Evolutionary conservation across 805 yeast genomes (phyloP).

Genomic region (Yarrowia keelungensis): DNA sequence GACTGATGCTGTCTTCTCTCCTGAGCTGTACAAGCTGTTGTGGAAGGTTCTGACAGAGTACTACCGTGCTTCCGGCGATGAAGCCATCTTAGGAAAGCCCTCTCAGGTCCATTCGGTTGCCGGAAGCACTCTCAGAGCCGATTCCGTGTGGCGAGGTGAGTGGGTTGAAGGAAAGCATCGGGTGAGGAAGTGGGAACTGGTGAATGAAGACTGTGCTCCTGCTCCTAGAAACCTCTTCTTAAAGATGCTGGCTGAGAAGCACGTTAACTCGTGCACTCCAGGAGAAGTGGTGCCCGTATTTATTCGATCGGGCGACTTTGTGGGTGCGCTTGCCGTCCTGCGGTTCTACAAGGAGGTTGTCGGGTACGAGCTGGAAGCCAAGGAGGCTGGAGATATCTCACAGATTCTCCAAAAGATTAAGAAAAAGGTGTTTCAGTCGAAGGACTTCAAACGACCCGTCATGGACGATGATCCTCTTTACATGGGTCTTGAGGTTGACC

Average conservation of each 20-base stretch:
- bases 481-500: constrained; percentile 31
- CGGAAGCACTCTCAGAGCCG: constrained; percentile 4
- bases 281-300: constrained; percentile 5
- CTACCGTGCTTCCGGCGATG: not conserved
- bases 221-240: constrained; percentile 31
- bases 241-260: constrained; percentile 30
- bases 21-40: constrained; percentile 1
- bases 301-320: constrained; percentile 23
- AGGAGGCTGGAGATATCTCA: constrained; percentile 8
- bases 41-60: constrained; percentile 24
- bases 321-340: constrained; percentile 21
- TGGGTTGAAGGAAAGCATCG: not conserved
- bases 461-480: constrained; percentile 32
- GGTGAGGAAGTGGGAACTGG: constrained; percentile 2
- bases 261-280: not conserved
- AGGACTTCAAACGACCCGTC: not conserved
- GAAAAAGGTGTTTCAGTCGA: not conserved
- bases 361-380: constrained; percentile 4
- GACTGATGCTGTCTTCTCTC: not conserved
- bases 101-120: constrained; percentile 7
- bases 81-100: not conserved
- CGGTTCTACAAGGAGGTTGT: constrained; percentile 35
- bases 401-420: not conserved
- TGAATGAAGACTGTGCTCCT: constrained; percentile 12
- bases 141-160: constrained; percentile 11